Evolutionary conservation across 2,329 filamentous ascomycete species (phyloP), one percentile per base, ranked within the genome.

Genomic region (Microascus cirrosus): DNA sequence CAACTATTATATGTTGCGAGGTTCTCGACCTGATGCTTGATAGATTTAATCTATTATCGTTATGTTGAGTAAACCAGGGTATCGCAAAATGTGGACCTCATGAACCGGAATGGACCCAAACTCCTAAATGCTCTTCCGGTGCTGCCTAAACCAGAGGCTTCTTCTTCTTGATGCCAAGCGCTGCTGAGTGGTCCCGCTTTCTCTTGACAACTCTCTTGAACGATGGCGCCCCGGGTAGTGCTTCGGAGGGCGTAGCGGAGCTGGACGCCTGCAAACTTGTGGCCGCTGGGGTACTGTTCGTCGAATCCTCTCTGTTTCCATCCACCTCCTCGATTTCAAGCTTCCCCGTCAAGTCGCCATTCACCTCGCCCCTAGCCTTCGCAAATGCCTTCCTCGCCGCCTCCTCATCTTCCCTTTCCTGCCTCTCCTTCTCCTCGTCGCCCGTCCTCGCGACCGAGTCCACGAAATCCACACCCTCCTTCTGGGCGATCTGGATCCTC

Each of bases 121-220:
- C 28, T 15, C 28, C 42, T 3, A 54, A 39, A 54, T 39, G n/a
- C 22, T 39, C 36, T 34, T 15, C 32, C 39, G 32, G 54, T 6
- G 8, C 20, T 25, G 20, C 39, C 70, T 66, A 85, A 4, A 83
- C 78, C 20, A 85, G 66, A 1, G 80, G 75, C 18, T 79, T 75
- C 72, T 91, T 93, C 78, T 90, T 94, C 77, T 96, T 96, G 65
- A 96, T 92, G 1, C 92, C 91, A 54, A 96, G 71, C 24, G 85
- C 75, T 15, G 86, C 84, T 0, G 84, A 76, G 59, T 87, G 81
- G 60, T 94, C 85, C 71, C 94, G 95, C 75, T 96, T 97, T 74
- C 90, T 87, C 74, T 95, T 96, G 54, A 86, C 78, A 51, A 84
- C 82, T 60, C 88, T 79, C 70, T 88, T 87, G 66, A 93, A 95